Evolutionary conservation across 805 yeast genomes (phyloP).

Genomic region (Pichia manshurica): DNA sequence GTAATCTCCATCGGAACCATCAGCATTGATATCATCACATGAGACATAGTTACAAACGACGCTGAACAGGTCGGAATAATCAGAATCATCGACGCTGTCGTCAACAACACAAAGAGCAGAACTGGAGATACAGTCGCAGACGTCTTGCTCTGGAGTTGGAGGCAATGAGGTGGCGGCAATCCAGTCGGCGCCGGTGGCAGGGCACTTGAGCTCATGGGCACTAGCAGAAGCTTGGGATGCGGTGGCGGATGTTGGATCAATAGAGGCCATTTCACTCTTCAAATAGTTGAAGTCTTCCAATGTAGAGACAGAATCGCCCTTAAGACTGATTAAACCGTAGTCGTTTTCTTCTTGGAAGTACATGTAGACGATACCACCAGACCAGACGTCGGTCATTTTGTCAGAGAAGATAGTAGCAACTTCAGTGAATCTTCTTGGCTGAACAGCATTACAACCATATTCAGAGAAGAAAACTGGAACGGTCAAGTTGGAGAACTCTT

Average conservation of each 20-base stretch:
- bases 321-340: constrained; percentile 69
- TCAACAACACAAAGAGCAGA: constrained; percentile 57
- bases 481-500: constrained; percentile 65
- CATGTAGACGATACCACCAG: constrained; percentile 93
- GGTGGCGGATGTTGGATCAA: constrained; percentile 46
- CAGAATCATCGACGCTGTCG: constrained; percentile 42
- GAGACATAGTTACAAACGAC: constrained; percentile 50
- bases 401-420: constrained; percentile 59
- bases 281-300: constrained; percentile 55
- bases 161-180: constrained; percentile 62
- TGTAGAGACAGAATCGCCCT: constrained; percentile 45
- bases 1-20: constrained; percentile 61
- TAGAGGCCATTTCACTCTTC: constrained; percentile 45
- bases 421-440: constrained; percentile 75
- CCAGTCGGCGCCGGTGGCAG: constrained; percentile 54
- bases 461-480: constrained; percentile 83
- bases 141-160: constrained; percentile 65
- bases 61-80: constrained; percentile 57
- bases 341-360: constrained; percentile 79
- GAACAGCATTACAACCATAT: constrained; percentile 74
- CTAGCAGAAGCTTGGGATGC: constrained; percentile 33
- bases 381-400: constrained; percentile 85
- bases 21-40: constrained; percentile 56
- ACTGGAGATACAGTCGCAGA: constrained; percentile 56
- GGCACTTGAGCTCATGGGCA: constrained; percentile 39